A percentile compares a stretch with the other conserved stretches of the same genome.
Evolutionary conservation across 768 basidiomycete species (phyloP).

Genomic region (Lactifluus subvellereus): DNA sequence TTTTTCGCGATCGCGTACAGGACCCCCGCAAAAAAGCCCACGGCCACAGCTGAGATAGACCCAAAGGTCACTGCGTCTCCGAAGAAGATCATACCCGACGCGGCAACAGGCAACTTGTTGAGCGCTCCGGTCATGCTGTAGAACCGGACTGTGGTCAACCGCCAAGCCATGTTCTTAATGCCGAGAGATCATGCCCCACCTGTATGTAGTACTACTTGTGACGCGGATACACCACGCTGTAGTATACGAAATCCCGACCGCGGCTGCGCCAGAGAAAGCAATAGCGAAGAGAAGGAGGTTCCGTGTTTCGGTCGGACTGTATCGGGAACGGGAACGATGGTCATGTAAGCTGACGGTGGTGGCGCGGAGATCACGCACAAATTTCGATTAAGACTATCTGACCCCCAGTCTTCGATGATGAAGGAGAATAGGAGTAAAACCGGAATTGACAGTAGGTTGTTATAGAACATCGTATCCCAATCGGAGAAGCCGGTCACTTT

Average conservation of each 20-base stretch:
- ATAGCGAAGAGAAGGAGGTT: conserved; percentile 79
- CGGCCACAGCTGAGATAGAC: conserved; percentile 78
- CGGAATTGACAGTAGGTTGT: conserved; percentile 92
- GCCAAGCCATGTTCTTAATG: not conserved
- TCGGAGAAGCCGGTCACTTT: conserved; percentile 93
- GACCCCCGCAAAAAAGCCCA: conserved; percentile 89
- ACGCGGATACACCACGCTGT: conserved; percentile 98
- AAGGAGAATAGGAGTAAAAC: conserved; percentile 79
- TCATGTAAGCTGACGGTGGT: not conserved
- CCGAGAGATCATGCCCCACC: conserved; percentile 41
- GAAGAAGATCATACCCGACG: conserved; percentile 98
- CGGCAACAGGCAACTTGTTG: conserved; percentile 97
- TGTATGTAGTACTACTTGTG: conserved; percentile 98
- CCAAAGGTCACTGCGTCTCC: conserved; percentile 85
- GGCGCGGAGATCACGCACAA: conserved; percentile 57
- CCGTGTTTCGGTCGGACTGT: conserved; percentile 78
- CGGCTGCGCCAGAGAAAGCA: conserved; percentile 94
- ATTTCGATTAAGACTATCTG: conserved; percentile 67
- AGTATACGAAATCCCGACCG: conserved; percentile 96
- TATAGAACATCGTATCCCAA: conserved; percentile 99
- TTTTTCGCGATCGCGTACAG: conserved; percentile 94
- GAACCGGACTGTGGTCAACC: not conserved
- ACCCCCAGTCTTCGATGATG: conserved; percentile 84
- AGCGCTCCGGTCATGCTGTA: conserved; percentile 91
- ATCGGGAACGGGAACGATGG: not conserved